Percentiles rank a stretch among this genome's conserved stretches.
These are phyloP conservation scores for Stipa capillata DNA, from an alignment of 176 grass and related monocot species.

Conservation along the genomic window DNA sequence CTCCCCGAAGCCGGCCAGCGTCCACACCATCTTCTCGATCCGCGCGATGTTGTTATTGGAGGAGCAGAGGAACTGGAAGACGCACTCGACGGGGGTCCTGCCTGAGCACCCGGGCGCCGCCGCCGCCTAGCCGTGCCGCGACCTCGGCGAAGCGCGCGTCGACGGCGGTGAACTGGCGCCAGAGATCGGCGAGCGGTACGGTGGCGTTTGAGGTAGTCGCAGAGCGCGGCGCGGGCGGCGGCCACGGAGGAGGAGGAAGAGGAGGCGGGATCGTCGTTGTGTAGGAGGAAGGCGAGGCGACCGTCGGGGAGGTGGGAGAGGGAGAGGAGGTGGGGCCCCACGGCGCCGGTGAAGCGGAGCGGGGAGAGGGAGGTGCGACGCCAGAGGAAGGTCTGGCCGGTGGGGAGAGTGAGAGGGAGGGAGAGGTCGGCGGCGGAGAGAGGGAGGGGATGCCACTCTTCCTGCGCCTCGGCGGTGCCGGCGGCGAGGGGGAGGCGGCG, in stretches of 20 bases:
- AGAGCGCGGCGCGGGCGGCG: constrained; percentile 35
- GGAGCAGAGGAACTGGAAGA: constrained; percentile 97
- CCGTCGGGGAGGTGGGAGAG: constrained; percentile 52
- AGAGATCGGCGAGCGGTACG: constrained; percentile 73
- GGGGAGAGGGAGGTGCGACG: constrained; percentile 49
- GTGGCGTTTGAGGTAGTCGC: constrained; percentile 65
- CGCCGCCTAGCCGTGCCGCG: constrained; percentile 34
- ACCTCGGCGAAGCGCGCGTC: constrained; percentile 70
- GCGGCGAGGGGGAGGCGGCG: constrained; percentile 41
- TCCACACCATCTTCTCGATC: constrained; percentile 94
- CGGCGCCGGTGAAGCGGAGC: constrained; percentile 63
- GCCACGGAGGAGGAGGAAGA: background rate
- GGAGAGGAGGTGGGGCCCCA: constrained; percentile 73
- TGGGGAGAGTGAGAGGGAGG: constrained; percentile 65
- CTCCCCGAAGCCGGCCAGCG: constrained; percentile 56
- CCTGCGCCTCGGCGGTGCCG: background rate
- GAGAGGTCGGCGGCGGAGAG: constrained; percentile 58
- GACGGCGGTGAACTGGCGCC: constrained; percentile 49
- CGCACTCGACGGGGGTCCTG: constrained; percentile 86
- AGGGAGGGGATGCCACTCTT: constrained; percentile 56
- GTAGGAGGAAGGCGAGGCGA: constrained; percentile 56
- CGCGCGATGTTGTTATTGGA: constrained; percentile 94
- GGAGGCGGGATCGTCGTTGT: background rate
- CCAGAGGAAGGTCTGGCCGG: constrained; percentile 88
- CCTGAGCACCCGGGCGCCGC: constrained; percentile 64